Conservation (phyloP, 495 filamentous ascomycete genomes). For the Aspergillus avenaceus region DNA sequence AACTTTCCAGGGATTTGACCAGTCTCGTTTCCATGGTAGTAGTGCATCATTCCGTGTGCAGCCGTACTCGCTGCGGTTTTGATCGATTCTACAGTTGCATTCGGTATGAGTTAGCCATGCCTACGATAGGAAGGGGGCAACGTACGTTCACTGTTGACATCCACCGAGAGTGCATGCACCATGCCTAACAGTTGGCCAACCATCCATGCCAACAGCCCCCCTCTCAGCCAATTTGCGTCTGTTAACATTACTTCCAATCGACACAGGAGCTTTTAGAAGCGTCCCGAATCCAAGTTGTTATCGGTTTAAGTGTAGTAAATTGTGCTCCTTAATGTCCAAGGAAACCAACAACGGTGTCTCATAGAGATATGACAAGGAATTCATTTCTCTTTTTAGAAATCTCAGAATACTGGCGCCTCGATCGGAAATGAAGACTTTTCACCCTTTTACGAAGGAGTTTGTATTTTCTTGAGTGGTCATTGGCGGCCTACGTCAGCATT, state of each 20-base stretch:
- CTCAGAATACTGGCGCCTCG: neutral
- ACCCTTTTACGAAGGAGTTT: neutral
- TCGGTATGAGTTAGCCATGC: neutral
- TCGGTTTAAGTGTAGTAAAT: neutral
- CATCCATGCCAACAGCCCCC: neutral
- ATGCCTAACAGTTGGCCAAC: neutral
- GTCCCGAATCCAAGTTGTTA: neutral
- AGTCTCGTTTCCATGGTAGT: conserved; percentile 57
- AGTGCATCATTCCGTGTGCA: conserved; percentile 59
- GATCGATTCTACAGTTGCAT: conserved; percentile 53
- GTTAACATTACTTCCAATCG: neutral
- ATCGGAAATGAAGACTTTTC: neutral
- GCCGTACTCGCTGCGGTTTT: conserved; percentile 53
- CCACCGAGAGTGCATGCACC: neutral
- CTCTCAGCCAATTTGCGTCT: neutral
- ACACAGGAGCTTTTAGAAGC: neutral
- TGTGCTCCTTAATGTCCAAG: neutral
- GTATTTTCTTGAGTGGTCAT: neutral
- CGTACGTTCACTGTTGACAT: neutral
- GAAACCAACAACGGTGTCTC: neutral
- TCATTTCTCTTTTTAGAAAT: neutral
- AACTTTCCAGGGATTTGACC: conserved; percentile 54
- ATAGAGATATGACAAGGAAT: neutral
- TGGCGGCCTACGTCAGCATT: neutral
- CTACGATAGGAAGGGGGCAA: neutral